Evolutionary conservation across 441 rosid genomes (phyloP), one percentile per base, ranked within the genome.

Genomic region (Jatropha podagrica): DNA sequence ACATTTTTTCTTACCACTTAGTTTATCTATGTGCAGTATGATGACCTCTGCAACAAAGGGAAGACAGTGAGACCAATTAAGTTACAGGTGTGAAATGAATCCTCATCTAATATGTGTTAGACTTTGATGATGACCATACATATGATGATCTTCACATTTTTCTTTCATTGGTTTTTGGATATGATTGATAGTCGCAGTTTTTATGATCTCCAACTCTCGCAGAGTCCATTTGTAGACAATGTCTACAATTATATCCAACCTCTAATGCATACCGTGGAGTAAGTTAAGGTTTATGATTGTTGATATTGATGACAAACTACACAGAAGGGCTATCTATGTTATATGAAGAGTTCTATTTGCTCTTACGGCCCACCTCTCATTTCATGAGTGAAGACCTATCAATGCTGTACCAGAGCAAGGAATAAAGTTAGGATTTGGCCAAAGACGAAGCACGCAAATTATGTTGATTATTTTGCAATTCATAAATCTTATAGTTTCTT

Each of bases 11-110:
- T 77, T 27, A 74, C 72, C 44, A 64, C 64, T 65, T 75, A 32
- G 71, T 68, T 65, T 68, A 46, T 77, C 79, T 76, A 62, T 61
- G 10, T 85, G 86, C 86, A 93, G 97, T 86, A 85, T 80, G 98
- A 91, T 81, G 94, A 86, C 71, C 55, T 83, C 65, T 85, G 88
- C 55, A 64, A 80, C 38, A 69, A 69, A 27, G 84, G 92, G 77
- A 89, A 80, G 85, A 93, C 95, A 11, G 54, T 67, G 17, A 85
- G 71, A 77, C 95, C 92, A 62, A 84, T 90, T 69, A 84, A 77
- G 77, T 90, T 88, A 76, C 83, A 88, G 97, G 97, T 92, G 76
- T 78, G 58, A 27, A 65, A 2, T 65, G 3, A 13, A 20, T 32
- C 2, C 3, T 73, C 46, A 18, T 38, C 52, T 49, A 12, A 0